These are phyloP conservation scores for Picochlorum sp. DNA, from an alignment of 139 green algal genomes.

Conservation along the genomic window DNA sequence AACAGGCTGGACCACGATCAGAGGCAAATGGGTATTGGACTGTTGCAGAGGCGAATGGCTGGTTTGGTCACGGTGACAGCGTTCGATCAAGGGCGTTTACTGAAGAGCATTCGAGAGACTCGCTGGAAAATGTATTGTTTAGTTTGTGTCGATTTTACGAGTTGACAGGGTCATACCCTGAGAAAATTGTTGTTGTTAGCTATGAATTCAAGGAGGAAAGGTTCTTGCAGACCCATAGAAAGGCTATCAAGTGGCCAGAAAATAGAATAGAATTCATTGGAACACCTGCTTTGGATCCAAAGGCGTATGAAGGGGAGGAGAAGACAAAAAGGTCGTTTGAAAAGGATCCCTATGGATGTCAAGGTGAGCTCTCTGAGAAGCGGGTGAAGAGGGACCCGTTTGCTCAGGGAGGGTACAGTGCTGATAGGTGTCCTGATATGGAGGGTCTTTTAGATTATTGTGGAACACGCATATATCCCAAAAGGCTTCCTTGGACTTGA, in stretches of 20 bases:
- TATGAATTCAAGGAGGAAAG: conserved; percentile 81
- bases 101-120: conserved; percentile 76
- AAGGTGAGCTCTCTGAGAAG: conserved; percentile 48
- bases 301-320: conserved; percentile 42
- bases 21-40: conserved; percentile 75
- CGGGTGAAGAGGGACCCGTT: conserved; percentile 55
- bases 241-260: conserved; percentile 55
- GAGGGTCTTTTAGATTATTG: conserved; percentile 46
- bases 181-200: conserved; percentile 66
- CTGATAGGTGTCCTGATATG: conserved; percentile 56
- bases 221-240: conserved; percentile 67
- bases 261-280: conserved; percentile 69
- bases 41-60: conserved; percentile 54
- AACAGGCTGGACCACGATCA: conserved; percentile 57
- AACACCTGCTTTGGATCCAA: conserved; percentile 42
- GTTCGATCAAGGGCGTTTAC: conserved; percentile 34
- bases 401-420: conserved; percentile 43
- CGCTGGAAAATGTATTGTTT: conserved; percentile 91
- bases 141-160: conserved; percentile 74
- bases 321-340: conserved; percentile 44
- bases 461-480: not conserved
- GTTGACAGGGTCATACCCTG: conserved; percentile 69
- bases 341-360: conserved; percentile 66
- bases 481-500: not conserved
- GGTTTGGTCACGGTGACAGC: conserved; percentile 38